Percentiles rank a stretch among this genome's conserved stretches.
These are phyloP conservation scores for Tricholoma sp. DNA, from an alignment of 768 basidiomycete species.

Conservation along the genomic window DNA sequence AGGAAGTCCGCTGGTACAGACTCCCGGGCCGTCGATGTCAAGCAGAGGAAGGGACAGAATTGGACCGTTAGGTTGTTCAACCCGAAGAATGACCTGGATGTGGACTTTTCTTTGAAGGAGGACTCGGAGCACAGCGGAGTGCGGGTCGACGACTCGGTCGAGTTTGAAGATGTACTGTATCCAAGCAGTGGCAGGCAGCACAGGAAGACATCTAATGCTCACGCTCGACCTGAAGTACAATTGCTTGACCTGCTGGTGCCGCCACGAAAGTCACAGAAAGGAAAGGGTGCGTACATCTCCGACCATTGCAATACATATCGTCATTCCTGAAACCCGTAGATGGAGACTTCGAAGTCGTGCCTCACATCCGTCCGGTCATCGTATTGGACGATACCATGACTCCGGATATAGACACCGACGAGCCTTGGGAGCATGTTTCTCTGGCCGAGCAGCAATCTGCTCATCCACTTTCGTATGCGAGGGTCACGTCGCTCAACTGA, in stretches of 20 bases:
- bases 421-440: conserved; percentile 55
- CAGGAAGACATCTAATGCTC: background rate
- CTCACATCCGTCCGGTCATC: conserved; percentile 49
- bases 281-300: conserved; percentile 30
- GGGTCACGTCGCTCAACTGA: conserved; percentile 22
- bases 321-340: conserved; percentile 21
- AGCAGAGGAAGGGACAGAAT: background rate
- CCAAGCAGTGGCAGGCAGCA: conserved; percentile 12
- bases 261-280: conserved; percentile 35
- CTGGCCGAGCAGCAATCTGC: conserved; percentile 33
- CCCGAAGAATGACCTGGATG: background rate
- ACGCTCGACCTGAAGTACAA: conserved; percentile 9
- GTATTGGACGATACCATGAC: conserved; percentile 45
- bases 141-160: conserved; percentile 2
- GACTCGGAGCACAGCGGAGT: background rate
- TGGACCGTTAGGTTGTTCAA: background rate
- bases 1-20: background rate
- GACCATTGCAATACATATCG: background rate
- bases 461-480: conserved; percentile 36
- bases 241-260: conserved; percentile 21
- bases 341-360: conserved; percentile 55
- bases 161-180: background rate
- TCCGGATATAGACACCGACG: conserved; percentile 40
- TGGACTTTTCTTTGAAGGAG: background rate
- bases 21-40: background rate